Evolutionary conservation across 305 asterid species (phyloP).

Genomic region (Fraxinus latifolia): DNA sequence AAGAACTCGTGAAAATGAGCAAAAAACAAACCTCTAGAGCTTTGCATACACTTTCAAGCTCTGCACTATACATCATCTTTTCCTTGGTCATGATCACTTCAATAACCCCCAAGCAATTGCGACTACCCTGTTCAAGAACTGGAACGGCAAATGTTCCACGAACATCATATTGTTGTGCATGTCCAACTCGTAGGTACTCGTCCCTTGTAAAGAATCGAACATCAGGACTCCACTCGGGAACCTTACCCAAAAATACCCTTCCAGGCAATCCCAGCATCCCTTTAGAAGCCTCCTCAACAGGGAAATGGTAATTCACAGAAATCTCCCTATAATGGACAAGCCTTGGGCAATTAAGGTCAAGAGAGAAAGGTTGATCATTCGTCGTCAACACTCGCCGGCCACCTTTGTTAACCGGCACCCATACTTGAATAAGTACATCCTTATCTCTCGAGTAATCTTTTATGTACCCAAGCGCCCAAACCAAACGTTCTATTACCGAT

Average conservation of each 20-base stretch:
- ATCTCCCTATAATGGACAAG: slow-evolving; percentile 30
- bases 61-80: slow-evolving; percentile 69
- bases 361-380: slow-evolving; percentile 54
- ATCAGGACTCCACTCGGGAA: slow-evolving; percentile 93
- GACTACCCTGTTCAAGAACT: slow-evolving; percentile 66
- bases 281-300: slow-evolving; percentile 58
- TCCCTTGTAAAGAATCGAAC: slow-evolving; percentile 65
- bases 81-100: slow-evolving; percentile 76
- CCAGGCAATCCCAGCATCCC: slow-evolving; percentile 79
- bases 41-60: slow-evolving; percentile 75
- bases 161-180: slow-evolving; percentile 68
- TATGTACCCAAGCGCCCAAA: slow-evolving; percentile 55
- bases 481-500: slow-evolving; percentile 62
- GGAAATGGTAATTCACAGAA: slow-evolving; percentile 57
- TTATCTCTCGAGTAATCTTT: slow-evolving; percentile 41
- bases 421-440: slow-evolving; percentile 55
- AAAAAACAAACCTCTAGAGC: slow-evolving; percentile 74
- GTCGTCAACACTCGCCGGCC: slow-evolving; percentile 68
- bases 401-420: slow-evolving; percentile 68
- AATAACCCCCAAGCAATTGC: slow-evolving; percentile 74
- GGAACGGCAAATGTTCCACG: slow-evolving; percentile 88
- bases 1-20: neutral
- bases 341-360: slow-evolving; percentile 54
- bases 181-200: slow-evolving; percentile 66
- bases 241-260: slow-evolving; percentile 62